These are phyloP conservation scores for Cynanchum wilfordii DNA, from an alignment of 257 asterid genomes.

Conservation along the genomic window DNA sequence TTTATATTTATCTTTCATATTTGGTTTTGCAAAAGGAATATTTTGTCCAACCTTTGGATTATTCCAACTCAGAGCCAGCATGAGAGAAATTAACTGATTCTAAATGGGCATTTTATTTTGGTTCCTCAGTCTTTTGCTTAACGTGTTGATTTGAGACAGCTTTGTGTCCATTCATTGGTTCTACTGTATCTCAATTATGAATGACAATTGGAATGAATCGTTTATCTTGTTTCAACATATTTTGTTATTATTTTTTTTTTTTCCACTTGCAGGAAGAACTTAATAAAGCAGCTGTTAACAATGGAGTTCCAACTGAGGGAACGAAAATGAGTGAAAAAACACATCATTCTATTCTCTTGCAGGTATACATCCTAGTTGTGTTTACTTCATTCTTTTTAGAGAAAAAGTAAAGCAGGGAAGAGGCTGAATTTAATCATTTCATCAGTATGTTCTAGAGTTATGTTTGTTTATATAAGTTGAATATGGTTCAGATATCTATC, in stretches of 20 bases:
- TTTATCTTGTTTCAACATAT: neutral
- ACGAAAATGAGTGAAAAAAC: constrained; percentile 36
- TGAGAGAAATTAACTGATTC: neutral
- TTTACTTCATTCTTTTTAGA: neutral
- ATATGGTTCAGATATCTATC: neutral
- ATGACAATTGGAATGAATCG: neutral
- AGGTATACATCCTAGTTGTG: constrained; percentile 31
- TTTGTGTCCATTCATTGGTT: neutral
- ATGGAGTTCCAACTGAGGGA: constrained; percentile 33
- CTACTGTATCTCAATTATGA: neutral
- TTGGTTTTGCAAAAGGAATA: no score
- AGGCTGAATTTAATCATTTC: neutral
- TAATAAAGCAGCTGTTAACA: constrained; percentile 47
- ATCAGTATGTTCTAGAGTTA: neutral
- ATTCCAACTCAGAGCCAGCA: no score
- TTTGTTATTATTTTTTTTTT: neutral
- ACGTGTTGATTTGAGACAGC: neutral
- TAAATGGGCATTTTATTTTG: neutral
- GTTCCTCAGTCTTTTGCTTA: neutral
- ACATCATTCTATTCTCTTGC: constrained; percentile 86
- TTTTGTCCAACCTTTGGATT: no score
- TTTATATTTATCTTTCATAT: no score
- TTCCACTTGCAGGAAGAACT: constrained; percentile 60
- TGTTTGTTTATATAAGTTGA: neutral
- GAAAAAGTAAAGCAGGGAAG: neutral